Evolutionary conservation across 2,329 filamentous ascomycete genomes (phyloP).

Genomic region (Fusarium dlaminii): DNA sequence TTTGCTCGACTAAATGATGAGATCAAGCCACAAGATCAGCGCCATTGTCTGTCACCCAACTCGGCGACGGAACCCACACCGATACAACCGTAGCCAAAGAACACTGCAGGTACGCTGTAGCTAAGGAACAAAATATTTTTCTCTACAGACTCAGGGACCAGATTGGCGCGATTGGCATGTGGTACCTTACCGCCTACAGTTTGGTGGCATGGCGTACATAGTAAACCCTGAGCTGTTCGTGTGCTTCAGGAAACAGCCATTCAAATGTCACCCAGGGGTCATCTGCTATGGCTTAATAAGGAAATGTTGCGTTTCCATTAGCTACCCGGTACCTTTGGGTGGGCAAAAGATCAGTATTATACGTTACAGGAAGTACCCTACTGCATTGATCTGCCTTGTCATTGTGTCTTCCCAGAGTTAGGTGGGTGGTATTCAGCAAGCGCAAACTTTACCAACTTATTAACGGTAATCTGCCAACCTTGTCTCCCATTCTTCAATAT

Average conservation of each 20-base stretch:
- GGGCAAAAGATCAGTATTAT: neutral
- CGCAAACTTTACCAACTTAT: slow-evolving; percentile 12
- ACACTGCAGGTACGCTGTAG: slow-evolving; percentile 36
- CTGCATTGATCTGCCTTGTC: slow-evolving; percentile 40
- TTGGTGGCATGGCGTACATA: slow-evolving; percentile 28
- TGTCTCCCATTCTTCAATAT: slow-evolving; percentile 8
- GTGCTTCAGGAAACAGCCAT: slow-evolving; percentile 30
- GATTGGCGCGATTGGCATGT: slow-evolving; percentile 35
- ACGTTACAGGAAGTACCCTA: slow-evolving; percentile 22
- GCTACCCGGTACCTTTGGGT: neutral
- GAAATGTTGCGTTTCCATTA: slow-evolving; percentile 1
- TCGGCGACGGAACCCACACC: neutral
- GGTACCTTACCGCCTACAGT: slow-evolving; percentile 34
- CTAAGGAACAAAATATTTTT: slow-evolving; percentile 16
- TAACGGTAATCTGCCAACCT: slow-evolving; percentile 10
- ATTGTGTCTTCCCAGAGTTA: slow-evolving; percentile 16
- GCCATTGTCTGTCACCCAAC: neutral
- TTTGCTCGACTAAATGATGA: neutral
- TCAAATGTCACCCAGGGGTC: slow-evolving; percentile 16
- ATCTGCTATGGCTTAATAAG: slow-evolving; percentile 15
- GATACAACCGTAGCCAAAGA: slow-evolving; percentile 4
- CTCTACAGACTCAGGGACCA: slow-evolving; percentile 19
- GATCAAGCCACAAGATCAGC: neutral
- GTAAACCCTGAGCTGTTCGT: slow-evolving; percentile 32
- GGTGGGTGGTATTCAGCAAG: slow-evolving; percentile 27